A percentile compares a stretch with the other conserved stretches of the same genome.
Conservation (phyloP, 1,139 yeast genomes). For the Geotrichum siamense region DNA sequence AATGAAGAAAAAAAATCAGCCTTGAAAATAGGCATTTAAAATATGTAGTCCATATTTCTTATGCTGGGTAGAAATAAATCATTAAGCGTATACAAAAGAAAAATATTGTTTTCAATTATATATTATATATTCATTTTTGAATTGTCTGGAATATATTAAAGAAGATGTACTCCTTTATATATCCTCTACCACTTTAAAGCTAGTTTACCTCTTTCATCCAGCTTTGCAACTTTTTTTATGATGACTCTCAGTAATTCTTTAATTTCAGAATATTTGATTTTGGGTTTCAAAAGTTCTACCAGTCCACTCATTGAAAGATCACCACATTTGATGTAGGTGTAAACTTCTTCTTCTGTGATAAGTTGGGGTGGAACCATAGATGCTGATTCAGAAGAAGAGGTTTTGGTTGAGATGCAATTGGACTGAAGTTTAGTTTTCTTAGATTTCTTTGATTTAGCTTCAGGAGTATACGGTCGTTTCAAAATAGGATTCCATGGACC, state of each 20-base stretch:
- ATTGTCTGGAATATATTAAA: no score
- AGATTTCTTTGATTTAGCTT: constrained; percentile 21
- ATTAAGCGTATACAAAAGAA: no score
- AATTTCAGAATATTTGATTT: constrained; percentile 69
- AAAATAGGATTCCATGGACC: constrained; percentile 82
- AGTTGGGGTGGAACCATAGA: constrained; percentile 32
- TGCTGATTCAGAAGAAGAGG: constrained; percentile 17
- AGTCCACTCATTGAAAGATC: constrained; percentile 63
- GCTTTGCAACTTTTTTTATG: constrained; percentile 60
- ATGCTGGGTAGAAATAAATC: no score
- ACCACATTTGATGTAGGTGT: constrained; percentile 51
- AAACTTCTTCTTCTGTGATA: constrained; percentile 65
- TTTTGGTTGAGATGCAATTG: not conserved
- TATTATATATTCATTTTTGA: no score
- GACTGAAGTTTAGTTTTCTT: constrained; percentile 16
- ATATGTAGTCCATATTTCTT: no score
- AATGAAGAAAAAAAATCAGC: no score
- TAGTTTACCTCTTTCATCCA: constrained; percentile 53
- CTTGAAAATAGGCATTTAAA: no score
- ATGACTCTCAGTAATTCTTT: constrained; percentile 58
- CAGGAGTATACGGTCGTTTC: constrained; percentile 38
- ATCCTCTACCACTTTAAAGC: constrained; percentile 38
- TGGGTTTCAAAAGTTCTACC: constrained; percentile 51
- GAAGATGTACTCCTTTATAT: no score
- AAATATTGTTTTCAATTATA: no score